These are phyloP conservation scores for Candida verbasci DNA, from an alignment of 805 yeast species.

Conservation along the genomic window DNA sequence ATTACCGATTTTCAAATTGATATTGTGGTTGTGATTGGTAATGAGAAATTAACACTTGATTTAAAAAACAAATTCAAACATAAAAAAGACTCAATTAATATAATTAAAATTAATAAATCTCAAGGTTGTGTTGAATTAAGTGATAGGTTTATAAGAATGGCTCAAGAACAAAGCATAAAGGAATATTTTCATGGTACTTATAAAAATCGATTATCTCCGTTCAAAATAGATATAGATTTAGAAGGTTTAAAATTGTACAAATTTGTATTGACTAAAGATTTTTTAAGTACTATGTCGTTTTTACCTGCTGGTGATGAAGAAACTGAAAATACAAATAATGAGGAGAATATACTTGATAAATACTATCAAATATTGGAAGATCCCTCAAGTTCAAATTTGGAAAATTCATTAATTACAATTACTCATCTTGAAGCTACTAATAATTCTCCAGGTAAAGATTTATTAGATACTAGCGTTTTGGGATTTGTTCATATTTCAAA, in stretches of 20 bases:
- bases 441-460: constrained; percentile 40
- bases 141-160: constrained; percentile 60
- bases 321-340: constrained; percentile 23
- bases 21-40: constrained; percentile 66
- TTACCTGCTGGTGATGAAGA: constrained; percentile 43
- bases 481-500: constrained; percentile 75
- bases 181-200: constrained; percentile 87
- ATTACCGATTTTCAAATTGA: constrained; percentile 58
- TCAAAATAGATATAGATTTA: constrained; percentile 69
- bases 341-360: constrained; percentile 28
- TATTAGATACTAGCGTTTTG: constrained; percentile 55
- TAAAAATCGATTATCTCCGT: constrained; percentile 72
- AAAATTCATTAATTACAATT: constrained; percentile 71
- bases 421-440: constrained; percentile 30
- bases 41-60: constrained; percentile 64
- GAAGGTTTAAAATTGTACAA: constrained; percentile 57
- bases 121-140: constrained; percentile 77
- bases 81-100: constrained; percentile 29
- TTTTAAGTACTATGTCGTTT: constrained; percentile 32
- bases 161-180: constrained; percentile 72
- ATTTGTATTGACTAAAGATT: constrained; percentile 46
- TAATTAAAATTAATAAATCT: constrained; percentile 63
- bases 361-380: constrained; percentile 34
- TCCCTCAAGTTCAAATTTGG: constrained; percentile 52
- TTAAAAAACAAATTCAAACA: constrained; percentile 48